Evolutionary conservation across 1,139 yeast genomes (phyloP).

Genomic region (Saccharomyces pastorianus): DNA sequence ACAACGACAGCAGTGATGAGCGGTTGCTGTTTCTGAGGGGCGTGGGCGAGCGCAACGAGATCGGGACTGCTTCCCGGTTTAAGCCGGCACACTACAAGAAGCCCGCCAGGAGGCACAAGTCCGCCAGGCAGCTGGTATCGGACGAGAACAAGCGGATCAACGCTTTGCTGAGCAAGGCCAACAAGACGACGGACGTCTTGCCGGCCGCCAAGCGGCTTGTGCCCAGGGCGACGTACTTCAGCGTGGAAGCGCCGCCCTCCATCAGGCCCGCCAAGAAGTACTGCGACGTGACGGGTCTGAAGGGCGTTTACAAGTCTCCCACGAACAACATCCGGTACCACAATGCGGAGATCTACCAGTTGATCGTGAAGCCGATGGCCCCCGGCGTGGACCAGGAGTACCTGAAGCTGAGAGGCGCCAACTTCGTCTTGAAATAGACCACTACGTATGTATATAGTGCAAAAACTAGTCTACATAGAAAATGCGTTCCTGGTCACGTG

Average conservation of each 20-base stretch:
- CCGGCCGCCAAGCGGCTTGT: slow-evolving; percentile 4
- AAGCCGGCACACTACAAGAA: slow-evolving; percentile 47
- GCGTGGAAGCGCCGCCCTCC: slow-evolving; percentile 82
- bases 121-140: slow-evolving; percentile 61
- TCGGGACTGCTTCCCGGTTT: slow-evolving; percentile 34
- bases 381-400: slow-evolving; percentile 94
- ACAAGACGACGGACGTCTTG: slow-evolving; percentile 6
- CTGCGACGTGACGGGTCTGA: slow-evolving; percentile 90
- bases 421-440: slow-evolving; percentile 60
- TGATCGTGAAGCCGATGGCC: slow-evolving; percentile 68
- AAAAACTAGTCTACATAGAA: no score
- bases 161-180: slow-evolving; percentile 8
- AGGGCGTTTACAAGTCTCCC: slow-evolving; percentile 69
- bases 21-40: slow-evolving; percentile 23
- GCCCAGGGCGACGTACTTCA: slow-evolving; percentile 44
- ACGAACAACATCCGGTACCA: slow-evolving; percentile 70
- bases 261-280: slow-evolving; percentile 71
- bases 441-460: background rate
- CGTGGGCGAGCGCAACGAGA: slow-evolving; percentile 19
- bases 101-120: slow-evolving; percentile 57
- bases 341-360: slow-evolving; percentile 75
- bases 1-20: slow-evolving; percentile 9
- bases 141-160: slow-evolving; percentile 53
- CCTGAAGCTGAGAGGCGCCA: slow-evolving; percentile 78
- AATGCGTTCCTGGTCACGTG: background rate